Evolutionary conservation across 2,329 filamentous ascomycete genomes (phyloP), one percentile per base, ranked within the genome.

Genomic region (Raffaelea albimanens): DNA sequence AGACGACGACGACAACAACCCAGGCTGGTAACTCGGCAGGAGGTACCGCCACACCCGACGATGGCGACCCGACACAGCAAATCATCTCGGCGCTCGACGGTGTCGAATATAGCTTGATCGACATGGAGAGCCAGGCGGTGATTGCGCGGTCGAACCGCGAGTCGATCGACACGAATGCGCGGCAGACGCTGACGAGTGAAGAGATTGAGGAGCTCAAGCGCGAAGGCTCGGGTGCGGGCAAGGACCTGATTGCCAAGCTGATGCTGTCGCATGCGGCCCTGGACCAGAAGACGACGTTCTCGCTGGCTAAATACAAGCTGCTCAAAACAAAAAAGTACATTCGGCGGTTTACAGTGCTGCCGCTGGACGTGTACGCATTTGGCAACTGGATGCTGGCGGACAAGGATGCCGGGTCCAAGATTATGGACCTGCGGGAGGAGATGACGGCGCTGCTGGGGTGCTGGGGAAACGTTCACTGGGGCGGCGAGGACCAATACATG

Each of bases 301-400:
- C 89, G 2, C 71, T 96, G 49, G 90, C 91, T 40, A 98, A 98
- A 65, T 98, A 98, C 67, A 95, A 93, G 59, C 71, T 97, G 18
- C 75, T 95, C 41, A 98, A 98, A 69, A 85, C 87, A 54, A 90
- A 83, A 62, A 98, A 98, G 66, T 97, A 95, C 62, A 76, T 97
- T 53, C 83, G 85, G 58, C 76, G 89, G 13, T 97, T 98, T 59
- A 87, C 85, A 0, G 79, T 93, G 2, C 64, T 95, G 45, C 91
- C 91, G 0, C 68, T 97, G 56, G 89, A 96, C 59, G 80, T 94
- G 14, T 75, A 82, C 0, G 75, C 80, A 53, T 70, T 97, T 52
- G 80, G 82, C 19, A 78, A 88, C 55, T 94, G 85, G 71, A 73
- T 91, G 58, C 67, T 95, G 44, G 73, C 83, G 48, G 87, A 94